Conservation (phyloP, 805 yeast species). For the Priceomyces haplophilus region DNA sequence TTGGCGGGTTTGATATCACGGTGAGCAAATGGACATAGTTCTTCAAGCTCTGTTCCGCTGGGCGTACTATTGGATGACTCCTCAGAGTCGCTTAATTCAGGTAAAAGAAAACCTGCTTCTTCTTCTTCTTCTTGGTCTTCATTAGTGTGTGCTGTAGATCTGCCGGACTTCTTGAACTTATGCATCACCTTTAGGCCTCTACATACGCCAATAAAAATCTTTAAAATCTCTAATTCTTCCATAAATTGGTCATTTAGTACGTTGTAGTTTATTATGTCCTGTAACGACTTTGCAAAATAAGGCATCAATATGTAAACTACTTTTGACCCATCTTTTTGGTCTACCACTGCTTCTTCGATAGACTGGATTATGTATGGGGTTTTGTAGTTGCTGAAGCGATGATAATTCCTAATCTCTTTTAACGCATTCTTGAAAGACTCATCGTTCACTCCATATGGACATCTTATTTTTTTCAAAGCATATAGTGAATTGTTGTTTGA, state of each 20-base stretch:
- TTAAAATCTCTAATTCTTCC: slow-evolving; percentile 61
- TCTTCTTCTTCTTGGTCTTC: slow-evolving; percentile 22
- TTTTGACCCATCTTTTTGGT: slow-evolving; percentile 76
- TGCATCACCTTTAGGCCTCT: slow-evolving; percentile 79
- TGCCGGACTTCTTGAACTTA: slow-evolving; percentile 40
- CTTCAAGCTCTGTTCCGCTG: slow-evolving; percentile 48
- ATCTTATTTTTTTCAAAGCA: slow-evolving; percentile 82
- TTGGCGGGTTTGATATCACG: slow-evolving; percentile 88
- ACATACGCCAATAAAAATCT: slow-evolving; percentile 65
- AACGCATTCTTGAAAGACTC: slow-evolving; percentile 59
- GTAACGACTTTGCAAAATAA: slow-evolving; percentile 67
- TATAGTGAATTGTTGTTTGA: slow-evolving; percentile 45
- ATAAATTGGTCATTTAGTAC: slow-evolving; percentile 52
- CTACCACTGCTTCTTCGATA: slow-evolving; percentile 67
- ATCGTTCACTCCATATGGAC: slow-evolving; percentile 81
- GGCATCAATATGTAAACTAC: slow-evolving; percentile 80
- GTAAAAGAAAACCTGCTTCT: slow-evolving; percentile 24
- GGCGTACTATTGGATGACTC: slow-evolving; percentile 22
- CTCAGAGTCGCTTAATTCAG: slow-evolving; percentile 22
- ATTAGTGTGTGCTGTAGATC: slow-evolving; percentile 3
- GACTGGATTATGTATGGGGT: slow-evolving; percentile 66
- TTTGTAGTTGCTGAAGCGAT: slow-evolving; percentile 53
- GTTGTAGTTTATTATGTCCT: slow-evolving; percentile 69
- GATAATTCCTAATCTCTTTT: slow-evolving; percentile 74
- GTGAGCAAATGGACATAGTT: slow-evolving; percentile 72